Conservation (phyloP, 768 basidiomycete genomes). For the Boletus rufocinnamomeus region DNA sequence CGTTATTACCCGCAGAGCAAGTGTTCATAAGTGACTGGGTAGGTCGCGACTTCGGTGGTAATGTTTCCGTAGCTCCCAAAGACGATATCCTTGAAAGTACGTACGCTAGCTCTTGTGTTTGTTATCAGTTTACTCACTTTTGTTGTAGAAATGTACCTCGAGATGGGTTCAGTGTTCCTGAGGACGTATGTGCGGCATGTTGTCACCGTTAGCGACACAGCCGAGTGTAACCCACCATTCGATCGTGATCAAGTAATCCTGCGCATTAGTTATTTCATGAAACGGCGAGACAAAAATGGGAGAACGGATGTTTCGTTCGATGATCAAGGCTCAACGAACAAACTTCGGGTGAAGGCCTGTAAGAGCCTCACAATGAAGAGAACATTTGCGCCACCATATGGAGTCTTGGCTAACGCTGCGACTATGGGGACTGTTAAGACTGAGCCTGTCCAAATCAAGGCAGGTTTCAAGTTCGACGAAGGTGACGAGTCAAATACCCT, state of each 20-base stretch:
- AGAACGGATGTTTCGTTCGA: slow-evolving; percentile 6
- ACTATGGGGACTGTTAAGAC: not conserved
- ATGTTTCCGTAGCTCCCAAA: slow-evolving; percentile 12
- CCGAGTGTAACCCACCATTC: not conserved
- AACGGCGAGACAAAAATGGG: slow-evolving; percentile 9
- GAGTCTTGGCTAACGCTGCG: not conserved
- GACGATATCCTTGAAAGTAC: slow-evolving; percentile 14
- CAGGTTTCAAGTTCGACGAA: slow-evolving; percentile 5
- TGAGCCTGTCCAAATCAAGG: not conserved
- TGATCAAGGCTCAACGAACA: too few species aligned
- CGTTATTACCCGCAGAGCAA: slow-evolving; percentile 11
- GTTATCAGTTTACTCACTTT: not conserved
- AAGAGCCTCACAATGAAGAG: slow-evolving; percentile 10
- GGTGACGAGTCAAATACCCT: not conserved
- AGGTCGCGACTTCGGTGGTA: slow-evolving; percentile 3
- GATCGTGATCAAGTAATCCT: slow-evolving; percentile 1
- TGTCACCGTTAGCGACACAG: too few species aligned
- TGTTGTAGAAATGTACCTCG: slow-evolving; percentile 14
- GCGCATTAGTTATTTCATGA: slow-evolving; percentile 13
- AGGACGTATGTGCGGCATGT: slow-evolving; percentile 9
- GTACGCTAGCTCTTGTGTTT: not conserved
- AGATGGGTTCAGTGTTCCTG: slow-evolving; percentile 16
- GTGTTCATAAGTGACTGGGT: slow-evolving; percentile 19
- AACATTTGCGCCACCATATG: too few species aligned
- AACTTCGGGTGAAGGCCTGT: slow-evolving; percentile 3